phyloP scores from a whole-genome alignment of 352 stramenopile genomes.

The Phytopythium chamaehyphon region DNA sequence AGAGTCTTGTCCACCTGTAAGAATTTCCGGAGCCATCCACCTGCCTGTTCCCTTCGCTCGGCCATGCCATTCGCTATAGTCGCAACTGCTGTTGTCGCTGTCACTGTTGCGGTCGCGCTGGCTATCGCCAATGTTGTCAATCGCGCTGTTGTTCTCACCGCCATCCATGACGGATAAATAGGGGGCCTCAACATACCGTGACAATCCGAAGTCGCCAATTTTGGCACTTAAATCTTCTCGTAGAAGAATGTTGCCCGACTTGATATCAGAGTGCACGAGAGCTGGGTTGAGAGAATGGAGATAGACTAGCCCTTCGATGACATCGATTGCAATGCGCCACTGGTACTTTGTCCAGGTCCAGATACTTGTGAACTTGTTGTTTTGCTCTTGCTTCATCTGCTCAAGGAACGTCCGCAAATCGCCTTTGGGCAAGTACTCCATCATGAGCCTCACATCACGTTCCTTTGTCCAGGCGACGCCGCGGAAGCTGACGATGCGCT shows the following conservation, averaged over 20 bases:
- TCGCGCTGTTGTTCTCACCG: conserved; percentile 1
- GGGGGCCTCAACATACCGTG: conserved; percentile 17
- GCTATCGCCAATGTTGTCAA: neutral
- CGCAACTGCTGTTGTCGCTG: neutral
- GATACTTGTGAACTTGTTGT: conserved; percentile 23
- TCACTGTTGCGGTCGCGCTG: neutral
- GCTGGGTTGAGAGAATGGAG: conserved; percentile 35
- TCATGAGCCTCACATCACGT: conserved; percentile 33
- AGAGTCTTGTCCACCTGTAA: conserved; percentile 55
- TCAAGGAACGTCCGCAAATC: conserved; percentile 40
- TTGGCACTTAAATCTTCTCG: conserved; percentile 30
- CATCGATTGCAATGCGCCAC: conserved; percentile 38
- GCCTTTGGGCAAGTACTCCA: conserved; percentile 54
- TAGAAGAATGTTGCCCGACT: conserved; percentile 36
- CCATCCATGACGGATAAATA: conserved; percentile 8
- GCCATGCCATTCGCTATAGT: conserved; percentile 5
- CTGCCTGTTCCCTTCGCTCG: conserved; percentile 46
- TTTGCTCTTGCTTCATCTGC: conserved; percentile 17
- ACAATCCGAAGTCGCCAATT: conserved; percentile 39
- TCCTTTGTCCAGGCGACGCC: conserved; percentile 42
- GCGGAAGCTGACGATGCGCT: conserved; percentile 46
- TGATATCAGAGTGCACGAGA: conserved; percentile 36
- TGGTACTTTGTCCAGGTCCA: conserved; percentile 43
- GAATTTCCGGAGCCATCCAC: conserved; percentile 86
- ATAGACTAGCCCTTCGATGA: conserved; percentile 45